Evolutionary conservation across 306 rosid species (phyloP).

Genomic region (Oemleria cerasiformis): DNA sequence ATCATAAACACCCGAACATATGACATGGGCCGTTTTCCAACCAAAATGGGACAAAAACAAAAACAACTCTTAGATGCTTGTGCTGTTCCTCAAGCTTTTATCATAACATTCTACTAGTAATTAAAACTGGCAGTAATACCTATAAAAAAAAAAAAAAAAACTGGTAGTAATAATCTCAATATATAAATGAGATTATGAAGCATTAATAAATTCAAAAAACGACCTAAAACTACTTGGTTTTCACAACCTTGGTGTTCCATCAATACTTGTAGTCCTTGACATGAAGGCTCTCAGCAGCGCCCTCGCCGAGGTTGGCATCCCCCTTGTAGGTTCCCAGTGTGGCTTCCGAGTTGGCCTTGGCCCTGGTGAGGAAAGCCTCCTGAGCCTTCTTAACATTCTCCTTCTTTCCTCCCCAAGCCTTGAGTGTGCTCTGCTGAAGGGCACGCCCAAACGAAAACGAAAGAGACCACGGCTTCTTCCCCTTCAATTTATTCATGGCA

Average conservation of each 20-base stretch:
- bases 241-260: neutral
- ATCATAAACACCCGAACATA: neutral
- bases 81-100: slow-evolving; percentile 11
- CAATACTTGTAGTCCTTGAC: slow-evolving; percentile 55
- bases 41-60: neutral
- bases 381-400: slow-evolving; percentile 60
- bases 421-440: slow-evolving; percentile 73
- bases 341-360: slow-evolving; percentile 73
- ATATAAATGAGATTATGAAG: neutral
- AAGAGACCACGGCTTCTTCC: slow-evolving; percentile 81
- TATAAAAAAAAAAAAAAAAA: too few species aligned
- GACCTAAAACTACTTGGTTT: neutral
- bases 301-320: slow-evolving; percentile 52
- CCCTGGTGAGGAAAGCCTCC: slow-evolving; percentile 51
- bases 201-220: neutral
- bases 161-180: neutral
- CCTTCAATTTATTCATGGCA: slow-evolving; percentile 65
- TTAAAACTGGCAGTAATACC: neutral
- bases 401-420: slow-evolving; percentile 70
- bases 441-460: slow-evolving; percentile 79
- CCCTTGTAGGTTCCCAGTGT: slow-evolving; percentile 79
- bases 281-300: slow-evolving; percentile 66
- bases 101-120: neutral
- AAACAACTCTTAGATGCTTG: slow-evolving; percentile 4
- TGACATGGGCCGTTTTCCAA: neutral